Conservation (phyloP, 805 yeast species). For the Ogataea pignaliae region DNA sequence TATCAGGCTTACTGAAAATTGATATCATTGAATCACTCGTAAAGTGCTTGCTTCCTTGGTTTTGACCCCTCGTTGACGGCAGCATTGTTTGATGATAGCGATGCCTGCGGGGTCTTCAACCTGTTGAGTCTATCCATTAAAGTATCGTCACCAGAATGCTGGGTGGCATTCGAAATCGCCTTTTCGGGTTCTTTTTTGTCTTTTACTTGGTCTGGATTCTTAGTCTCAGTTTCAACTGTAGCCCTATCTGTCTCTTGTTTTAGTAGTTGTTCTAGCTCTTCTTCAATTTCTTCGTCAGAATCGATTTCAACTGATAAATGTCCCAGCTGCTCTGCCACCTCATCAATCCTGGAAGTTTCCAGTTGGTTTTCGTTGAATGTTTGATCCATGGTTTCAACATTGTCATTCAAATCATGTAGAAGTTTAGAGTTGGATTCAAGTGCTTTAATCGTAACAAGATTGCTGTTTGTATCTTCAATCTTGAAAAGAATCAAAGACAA, state of each 20-base stretch:
- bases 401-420: slow-evolving; percentile 21
- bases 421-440: slow-evolving; percentile 23
- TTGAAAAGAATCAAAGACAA: slow-evolving; percentile 18
- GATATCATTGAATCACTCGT: no score
- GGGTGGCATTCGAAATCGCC: neutral
- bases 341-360: slow-evolving; percentile 17
- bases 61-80: neutral
- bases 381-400: slow-evolving; percentile 18
- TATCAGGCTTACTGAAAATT: no score
- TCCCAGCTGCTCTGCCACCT: slow-evolving; percentile 14
- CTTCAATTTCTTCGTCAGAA: slow-evolving; percentile 21
- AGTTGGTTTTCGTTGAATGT: slow-evolving; percentile 16
- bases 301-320: neutral
- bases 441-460: slow-evolving; percentile 16
- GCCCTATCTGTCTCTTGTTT: slow-evolving; percentile 3
- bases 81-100: neutral
- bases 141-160: neutral
- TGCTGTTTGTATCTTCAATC: slow-evolving; percentile 26
- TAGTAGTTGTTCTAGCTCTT: slow-evolving; percentile 14
- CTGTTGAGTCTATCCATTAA: slow-evolving; percentile 1
- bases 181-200: no score
- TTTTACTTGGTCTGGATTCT: neutral
- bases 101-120: neutral
- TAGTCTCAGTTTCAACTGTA: neutral
- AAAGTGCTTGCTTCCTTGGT: neutral